Conservation (phyloP, 1,284 basidiomycete genomes). For the Jaminaea rosea region DNA sequence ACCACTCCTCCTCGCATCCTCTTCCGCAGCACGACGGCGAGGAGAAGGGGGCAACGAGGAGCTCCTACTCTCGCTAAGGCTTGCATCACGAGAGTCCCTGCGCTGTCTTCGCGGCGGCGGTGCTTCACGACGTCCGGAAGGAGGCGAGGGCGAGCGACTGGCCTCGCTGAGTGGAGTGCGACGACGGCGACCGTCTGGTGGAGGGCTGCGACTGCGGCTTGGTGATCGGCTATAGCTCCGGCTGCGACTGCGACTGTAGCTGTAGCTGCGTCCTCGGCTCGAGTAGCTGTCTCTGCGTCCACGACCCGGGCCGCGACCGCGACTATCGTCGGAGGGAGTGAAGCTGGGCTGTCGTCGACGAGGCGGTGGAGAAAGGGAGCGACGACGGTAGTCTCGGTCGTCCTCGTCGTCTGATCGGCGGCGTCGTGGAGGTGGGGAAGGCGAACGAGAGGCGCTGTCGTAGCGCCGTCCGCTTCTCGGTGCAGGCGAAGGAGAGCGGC, state of each 20-base stretch:
- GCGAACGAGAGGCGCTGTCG: conserved; percentile 9
- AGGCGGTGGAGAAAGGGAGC: no score
- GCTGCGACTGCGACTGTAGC: no score
- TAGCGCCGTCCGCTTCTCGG: background rate
- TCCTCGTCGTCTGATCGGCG: no score
- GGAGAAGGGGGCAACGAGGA: conserved; percentile 18
- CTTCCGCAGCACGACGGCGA: conserved; percentile 9
- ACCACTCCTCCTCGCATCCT: conserved; percentile 5
- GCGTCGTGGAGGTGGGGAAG: conserved; percentile 19
- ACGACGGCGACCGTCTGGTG: background rate
- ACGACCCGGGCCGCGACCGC: no score
- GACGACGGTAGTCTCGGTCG: no score
- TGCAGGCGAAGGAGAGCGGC: background rate
- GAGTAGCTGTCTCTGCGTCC: no score
- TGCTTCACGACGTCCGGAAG: conserved; percentile 8
- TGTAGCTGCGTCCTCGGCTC: no score
- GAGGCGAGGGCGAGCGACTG: conserved; percentile 3
- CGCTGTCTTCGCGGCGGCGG: conserved; percentile 11
- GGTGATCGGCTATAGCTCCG: no score
- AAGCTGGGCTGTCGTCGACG: background rate
- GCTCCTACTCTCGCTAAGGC: conserved; percentile 6
- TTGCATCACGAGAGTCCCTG: background rate
- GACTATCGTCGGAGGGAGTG: conserved; percentile 3
- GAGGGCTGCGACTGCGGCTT: no score
- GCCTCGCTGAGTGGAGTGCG: background rate